Conservation (phyloP, 163 green algal genomes). For the Prototheca cutis region DNA sequence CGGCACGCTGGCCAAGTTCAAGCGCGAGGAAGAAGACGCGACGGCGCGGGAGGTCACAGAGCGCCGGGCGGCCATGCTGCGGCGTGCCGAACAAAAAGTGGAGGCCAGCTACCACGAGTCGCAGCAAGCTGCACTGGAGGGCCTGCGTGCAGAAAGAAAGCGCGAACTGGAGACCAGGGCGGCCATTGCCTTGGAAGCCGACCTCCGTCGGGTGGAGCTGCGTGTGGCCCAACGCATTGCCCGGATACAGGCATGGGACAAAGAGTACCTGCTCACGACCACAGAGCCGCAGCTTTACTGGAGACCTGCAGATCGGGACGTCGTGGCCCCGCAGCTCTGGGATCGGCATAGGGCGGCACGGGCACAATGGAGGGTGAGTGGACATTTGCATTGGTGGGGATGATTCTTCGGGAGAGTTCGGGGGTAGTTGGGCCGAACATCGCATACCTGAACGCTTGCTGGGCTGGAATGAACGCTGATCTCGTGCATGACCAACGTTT, state of each 20-base stretch:
- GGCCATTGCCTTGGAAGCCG: not conserved
- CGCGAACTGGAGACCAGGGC: not conserved
- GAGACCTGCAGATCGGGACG: not conserved
- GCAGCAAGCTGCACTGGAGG: no score
- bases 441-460: no score
- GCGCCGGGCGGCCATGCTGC: not conserved
- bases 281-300: not conserved
- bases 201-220: not conserved
- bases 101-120: no score
- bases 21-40: constrained; percentile 30
- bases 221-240: not conserved
- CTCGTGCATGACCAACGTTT: no score
- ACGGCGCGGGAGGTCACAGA: not conserved
- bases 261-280: not conserved
- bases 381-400: no score
- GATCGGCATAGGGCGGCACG: not conserved
- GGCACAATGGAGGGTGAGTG: not conserved
- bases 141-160: not conserved
- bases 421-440: no score
- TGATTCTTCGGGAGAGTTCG: no score
- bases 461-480: no score
- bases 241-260: not conserved
- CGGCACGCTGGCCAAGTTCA: constrained; percentile 44
- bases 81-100: not conserved
- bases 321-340: not conserved